Evolutionary conservation across 1,284 basidiomycete genomes (phyloP).

Genomic region (Moesziomyces sp.): DNA sequence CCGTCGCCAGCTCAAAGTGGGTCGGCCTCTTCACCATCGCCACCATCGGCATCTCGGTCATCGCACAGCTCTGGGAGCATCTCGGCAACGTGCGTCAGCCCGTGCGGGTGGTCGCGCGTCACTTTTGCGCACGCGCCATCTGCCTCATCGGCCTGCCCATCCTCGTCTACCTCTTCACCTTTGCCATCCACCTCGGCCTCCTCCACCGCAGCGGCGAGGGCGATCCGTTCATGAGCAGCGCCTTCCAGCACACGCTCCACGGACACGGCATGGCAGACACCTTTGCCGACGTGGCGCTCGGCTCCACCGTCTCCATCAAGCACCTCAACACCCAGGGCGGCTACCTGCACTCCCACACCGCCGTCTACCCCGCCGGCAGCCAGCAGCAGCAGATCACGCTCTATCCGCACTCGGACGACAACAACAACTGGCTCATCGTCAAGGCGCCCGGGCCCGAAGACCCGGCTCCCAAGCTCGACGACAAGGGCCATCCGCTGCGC

Average conservation of each 20-base stretch:
- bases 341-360: slow-evolving; percentile 93
- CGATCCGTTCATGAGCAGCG: slow-evolving; percentile 98
- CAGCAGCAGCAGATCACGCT: slow-evolving; percentile 96
- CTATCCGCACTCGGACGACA: slow-evolving; percentile 92
- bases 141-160: slow-evolving; percentile 88
- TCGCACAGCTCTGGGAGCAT: slow-evolving; percentile 88
- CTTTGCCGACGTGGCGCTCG: slow-evolving; percentile 84
- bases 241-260: slow-evolving; percentile 95
- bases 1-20: slow-evolving; percentile 95
- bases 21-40: slow-evolving; percentile 99
- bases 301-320: slow-evolving; percentile 83
- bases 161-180: slow-evolving; percentile 93
- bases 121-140: slow-evolving; percentile 87
- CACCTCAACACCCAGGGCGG: slow-evolving; percentile 97
- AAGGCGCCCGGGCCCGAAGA: slow-evolving; percentile 70
- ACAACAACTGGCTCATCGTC: slow-evolving; percentile 88
- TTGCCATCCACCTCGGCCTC: slow-evolving; percentile 91
- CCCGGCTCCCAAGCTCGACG: slow-evolving; percentile 70
- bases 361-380: slow-evolving; percentile 79
- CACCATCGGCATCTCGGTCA: slow-evolving; percentile 85
- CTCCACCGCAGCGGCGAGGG: slow-evolving; percentile 91
- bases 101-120: slow-evolving; percentile 79
- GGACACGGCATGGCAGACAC: slow-evolving; percentile 92
- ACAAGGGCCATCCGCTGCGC: slow-evolving; percentile 55
- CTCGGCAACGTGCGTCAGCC: slow-evolving; percentile 87